Conservation (phyloP, 345 rosid species). For the Pistacia vera region DNA sequence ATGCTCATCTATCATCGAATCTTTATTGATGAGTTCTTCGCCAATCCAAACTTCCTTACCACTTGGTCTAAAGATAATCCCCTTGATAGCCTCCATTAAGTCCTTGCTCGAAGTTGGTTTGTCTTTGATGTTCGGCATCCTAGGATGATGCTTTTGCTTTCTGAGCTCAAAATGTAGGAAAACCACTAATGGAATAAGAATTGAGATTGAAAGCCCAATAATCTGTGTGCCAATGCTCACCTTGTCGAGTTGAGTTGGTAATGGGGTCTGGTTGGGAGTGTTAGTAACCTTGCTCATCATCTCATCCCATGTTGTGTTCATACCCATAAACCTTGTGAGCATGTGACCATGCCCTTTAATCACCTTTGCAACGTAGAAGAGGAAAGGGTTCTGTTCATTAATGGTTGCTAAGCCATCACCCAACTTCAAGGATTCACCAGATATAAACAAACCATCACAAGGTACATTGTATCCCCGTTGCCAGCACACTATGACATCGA, state of each 20-base stretch:
- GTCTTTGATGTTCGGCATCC: background rate
- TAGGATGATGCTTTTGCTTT: background rate
- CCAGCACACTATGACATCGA: too few relatives aligned
- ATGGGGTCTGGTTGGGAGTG: background rate
- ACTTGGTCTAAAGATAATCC: background rate
- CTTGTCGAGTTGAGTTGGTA: background rate
- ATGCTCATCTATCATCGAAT: background rate
- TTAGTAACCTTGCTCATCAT: slow-evolving; percentile 1
- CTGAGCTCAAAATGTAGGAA: background rate
- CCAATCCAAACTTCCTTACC: slow-evolving; percentile 10
- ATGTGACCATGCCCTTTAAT: background rate
- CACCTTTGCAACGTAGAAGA: slow-evolving; percentile 9
- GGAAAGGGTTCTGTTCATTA: background rate
- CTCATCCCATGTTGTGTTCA: background rate
- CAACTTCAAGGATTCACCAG: background rate
- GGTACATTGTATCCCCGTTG: too few relatives aligned
- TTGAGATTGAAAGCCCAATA: slow-evolving; percentile 7
- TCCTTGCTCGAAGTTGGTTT: background rate
- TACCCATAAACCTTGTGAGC: slow-evolving; percentile 1
- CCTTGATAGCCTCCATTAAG: background rate
- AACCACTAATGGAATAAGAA: slow-evolving; percentile 2
- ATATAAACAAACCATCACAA: too few relatives aligned
- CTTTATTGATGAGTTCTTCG: slow-evolving; percentile 1
- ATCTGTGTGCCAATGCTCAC: background rate
- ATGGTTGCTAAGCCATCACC: background rate